These are phyloP conservation scores for Thelephora aurantiotincta DNA, from an alignment of 768 basidiomycete species.

Conservation along the genomic window DNA sequence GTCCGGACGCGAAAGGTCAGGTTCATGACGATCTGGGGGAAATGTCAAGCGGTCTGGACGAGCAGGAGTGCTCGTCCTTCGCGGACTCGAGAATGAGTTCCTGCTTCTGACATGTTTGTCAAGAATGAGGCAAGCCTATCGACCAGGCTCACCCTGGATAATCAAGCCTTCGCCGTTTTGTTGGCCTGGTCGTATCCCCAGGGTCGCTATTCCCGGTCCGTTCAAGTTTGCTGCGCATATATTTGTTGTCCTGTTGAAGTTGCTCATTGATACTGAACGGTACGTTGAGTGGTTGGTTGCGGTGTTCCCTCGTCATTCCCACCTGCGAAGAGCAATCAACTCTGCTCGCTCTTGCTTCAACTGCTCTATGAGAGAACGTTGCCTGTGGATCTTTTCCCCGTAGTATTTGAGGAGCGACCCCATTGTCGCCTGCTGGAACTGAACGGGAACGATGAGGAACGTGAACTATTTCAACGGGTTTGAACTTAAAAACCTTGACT, in stretches of 20 bases:
- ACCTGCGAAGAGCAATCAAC: slow-evolving; percentile 37
- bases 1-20: slow-evolving; percentile 20
- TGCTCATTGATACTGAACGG: slow-evolving; percentile 31
- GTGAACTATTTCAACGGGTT: not conserved
- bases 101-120: not conserved
- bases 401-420: slow-evolving; percentile 53
- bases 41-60: slow-evolving; percentile 57
- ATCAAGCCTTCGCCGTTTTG: slow-evolving; percentile 48
- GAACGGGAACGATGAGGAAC: not conserved
- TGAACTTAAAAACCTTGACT: slow-evolving; percentile 23
- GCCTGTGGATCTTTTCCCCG: slow-evolving; percentile 41
- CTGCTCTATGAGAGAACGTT: slow-evolving; percentile 35
- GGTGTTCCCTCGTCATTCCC: slow-evolving; percentile 2
- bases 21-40: slow-evolving; percentile 42
- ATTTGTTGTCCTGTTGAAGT: slow-evolving; percentile 34
- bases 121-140: not conserved
- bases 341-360: slow-evolving; percentile 36
- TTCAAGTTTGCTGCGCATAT: slow-evolving; percentile 21
- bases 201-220: slow-evolving; percentile 12
- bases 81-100: slow-evolving; percentile 39
- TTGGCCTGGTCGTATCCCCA: slow-evolving; percentile 34
- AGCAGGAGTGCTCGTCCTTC: slow-evolving; percentile 36
- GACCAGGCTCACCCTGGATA: slow-evolving; percentile 24
- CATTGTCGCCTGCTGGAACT: slow-evolving; percentile 76
- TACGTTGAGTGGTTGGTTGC: slow-evolving; percentile 4